Conservation (phyloP, 1,284 basidiomycete species). For the Thelephora terrestris region DNA sequence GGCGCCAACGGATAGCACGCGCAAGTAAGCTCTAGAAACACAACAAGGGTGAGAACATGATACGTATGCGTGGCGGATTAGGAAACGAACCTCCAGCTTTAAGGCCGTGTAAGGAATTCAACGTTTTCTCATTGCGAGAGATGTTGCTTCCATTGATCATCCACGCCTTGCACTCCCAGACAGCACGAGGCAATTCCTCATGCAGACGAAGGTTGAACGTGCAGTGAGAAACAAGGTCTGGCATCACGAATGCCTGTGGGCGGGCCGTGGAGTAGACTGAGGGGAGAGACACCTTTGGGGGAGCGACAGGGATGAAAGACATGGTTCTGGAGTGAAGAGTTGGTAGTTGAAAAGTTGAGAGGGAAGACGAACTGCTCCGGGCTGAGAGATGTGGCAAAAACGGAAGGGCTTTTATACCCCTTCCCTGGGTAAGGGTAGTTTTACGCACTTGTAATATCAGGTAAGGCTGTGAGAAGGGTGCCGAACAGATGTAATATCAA, state of each 20-base stretch:
- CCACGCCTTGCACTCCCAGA: constrained; percentile 54
- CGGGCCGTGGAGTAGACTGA: too few species aligned
- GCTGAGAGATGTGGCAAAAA: too few species aligned
- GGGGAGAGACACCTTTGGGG: too few species aligned
- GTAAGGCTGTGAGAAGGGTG: too few species aligned
- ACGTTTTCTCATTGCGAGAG: constrained; percentile 29
- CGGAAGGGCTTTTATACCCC: too few species aligned
- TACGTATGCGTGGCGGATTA: neutral
- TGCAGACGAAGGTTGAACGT: constrained; percentile 43
- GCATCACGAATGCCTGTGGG: constrained; percentile 24
- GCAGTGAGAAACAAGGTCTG: constrained; percentile 62
- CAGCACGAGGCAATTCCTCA: constrained; percentile 45
- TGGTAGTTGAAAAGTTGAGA: too few species aligned
- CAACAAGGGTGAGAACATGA: neutral
- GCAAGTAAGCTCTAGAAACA: constrained; percentile 30
- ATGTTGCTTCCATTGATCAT: constrained; percentile 53
- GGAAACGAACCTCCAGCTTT: constrained; percentile 32
- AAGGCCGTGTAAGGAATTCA: constrained; percentile 48
- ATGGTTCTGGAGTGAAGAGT: too few species aligned
- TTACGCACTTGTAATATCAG: too few species aligned
- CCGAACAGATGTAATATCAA: too few species aligned
- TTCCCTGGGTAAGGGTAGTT: too few species aligned
- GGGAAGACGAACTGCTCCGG: too few species aligned
- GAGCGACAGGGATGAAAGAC: too few species aligned
- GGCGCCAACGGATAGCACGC: constrained; percentile 47